Evolutionary conservation across 306 rosid species (phyloP).

Genomic region (Prinsepia uniflora): DNA sequence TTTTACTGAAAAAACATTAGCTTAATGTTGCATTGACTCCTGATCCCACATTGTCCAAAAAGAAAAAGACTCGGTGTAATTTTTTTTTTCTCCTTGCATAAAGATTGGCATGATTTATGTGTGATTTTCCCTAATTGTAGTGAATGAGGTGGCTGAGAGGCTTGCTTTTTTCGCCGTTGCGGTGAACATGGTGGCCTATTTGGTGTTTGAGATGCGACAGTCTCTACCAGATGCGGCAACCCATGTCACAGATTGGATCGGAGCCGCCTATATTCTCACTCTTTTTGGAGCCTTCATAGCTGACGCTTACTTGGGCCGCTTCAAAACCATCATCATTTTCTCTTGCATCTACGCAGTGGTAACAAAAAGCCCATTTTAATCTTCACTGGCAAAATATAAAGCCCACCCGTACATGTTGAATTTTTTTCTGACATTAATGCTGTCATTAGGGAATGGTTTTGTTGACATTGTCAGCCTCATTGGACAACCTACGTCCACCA

Average conservation of each 20-base stretch:
- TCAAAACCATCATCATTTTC: conserved; percentile 49
- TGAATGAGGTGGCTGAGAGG: conserved; percentile 56
- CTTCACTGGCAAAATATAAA: background rate
- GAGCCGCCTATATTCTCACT: conserved; percentile 51
- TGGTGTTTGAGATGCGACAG: conserved; percentile 42
- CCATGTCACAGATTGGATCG: conserved; percentile 53
- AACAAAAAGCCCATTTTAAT: background rate
- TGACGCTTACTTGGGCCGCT: conserved; percentile 60
- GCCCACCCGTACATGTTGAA: background rate
- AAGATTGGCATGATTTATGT: background rate
- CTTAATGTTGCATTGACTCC: no score
- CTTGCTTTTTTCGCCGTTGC: conserved; percentile 46
- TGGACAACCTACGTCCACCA: conserved; percentile 38
- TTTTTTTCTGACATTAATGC: background rate
- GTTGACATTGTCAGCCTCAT: conserved; percentile 47
- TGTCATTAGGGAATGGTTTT: conserved; percentile 41
- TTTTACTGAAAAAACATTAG: no score
- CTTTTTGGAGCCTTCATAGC: conserved; percentile 56
- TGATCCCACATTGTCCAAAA: no score
- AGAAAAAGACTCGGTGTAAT: no score
- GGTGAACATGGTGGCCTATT: conserved; percentile 49
- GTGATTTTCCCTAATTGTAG: conserved; percentile 4
- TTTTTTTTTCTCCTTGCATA: no score
- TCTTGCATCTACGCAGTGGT: conserved; percentile 41
- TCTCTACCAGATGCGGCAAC: conserved; percentile 50